Base-by-base conservation (phyloP, 1,284 basidiomycete species). In the Heliocybe sulcata region DNA sequence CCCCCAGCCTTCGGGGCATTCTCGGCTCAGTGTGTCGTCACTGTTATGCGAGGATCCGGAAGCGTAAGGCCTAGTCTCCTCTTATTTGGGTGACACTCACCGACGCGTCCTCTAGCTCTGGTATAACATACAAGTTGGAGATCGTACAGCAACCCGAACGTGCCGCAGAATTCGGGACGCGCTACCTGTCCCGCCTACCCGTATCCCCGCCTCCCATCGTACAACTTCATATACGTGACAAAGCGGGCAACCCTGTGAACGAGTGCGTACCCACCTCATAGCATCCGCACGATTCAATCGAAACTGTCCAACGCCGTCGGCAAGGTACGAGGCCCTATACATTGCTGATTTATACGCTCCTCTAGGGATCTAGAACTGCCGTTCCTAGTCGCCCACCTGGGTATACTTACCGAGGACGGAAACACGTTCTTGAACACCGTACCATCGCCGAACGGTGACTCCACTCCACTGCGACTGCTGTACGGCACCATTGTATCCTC, bases 401-500 rank as follows among this genome's bases (percentile, higher is more conserved):
- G 87, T 16, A 69, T 94, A 23, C 81, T 78, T 65, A 80, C 77
- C 47, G 83, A 77, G 35, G 83, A 87, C 58, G 87, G 85, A 10
- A 62, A 67, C 50, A 77, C 72, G 27, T 69, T 77, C 33, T 65
- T 86, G 64, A 84, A 89, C 63, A 77, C 79, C 68, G 77, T 77
- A 23, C 73, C 77, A 29, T 63, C 67, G 9, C 75, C 74, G 10
- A 77, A 72, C 52, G 77, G 76, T 48, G 71, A 68, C 47, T 69
- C 69, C 33, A 72, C 73, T 42, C 73, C 78, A 12, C 76, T 78
- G 54, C 80, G 83, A 45, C 78, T 87, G 58, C 76, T 95, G 19
- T 92, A 94, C 66, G 94, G 94, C 35, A 90, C 86, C 56, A 73
- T 94, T 25, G 90, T 94, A 26, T 85, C 92, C 12, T 86, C 87